phyloP scores from a whole-genome alignment of 805 yeast genomes.

The Candida manassasensis region DNA sequence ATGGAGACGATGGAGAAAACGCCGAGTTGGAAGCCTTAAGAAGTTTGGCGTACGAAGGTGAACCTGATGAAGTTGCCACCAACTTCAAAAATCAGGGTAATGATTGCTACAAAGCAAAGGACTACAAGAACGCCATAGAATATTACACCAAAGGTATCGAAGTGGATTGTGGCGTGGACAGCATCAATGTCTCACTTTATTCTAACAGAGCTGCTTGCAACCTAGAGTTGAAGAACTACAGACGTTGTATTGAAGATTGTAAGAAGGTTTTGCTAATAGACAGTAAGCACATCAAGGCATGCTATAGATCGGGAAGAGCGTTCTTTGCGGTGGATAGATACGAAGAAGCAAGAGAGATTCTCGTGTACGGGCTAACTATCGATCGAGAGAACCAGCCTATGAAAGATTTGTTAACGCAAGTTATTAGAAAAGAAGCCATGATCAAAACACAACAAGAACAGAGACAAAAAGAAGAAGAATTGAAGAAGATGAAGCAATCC shows the following conservation, averaged over 20 bases:
- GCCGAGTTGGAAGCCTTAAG: slow-evolving; percentile 78
- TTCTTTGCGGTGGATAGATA: slow-evolving; percentile 60
- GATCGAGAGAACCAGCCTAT: slow-evolving; percentile 61
- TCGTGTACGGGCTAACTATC: slow-evolving; percentile 58
- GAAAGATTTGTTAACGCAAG: slow-evolving; percentile 36
- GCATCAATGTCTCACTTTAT: slow-evolving; percentile 58
- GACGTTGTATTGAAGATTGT: slow-evolving; percentile 85
- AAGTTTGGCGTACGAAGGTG: slow-evolving; percentile 92
- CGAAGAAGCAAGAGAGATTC: slow-evolving; percentile 68
- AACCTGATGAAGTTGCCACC: slow-evolving; percentile 84
- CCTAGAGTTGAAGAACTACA: slow-evolving; percentile 75
- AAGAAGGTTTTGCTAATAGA: slow-evolving; percentile 61
- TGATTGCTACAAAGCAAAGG: slow-evolving; percentile 69
- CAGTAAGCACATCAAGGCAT: slow-evolving; percentile 75
- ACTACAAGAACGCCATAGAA: slow-evolving; percentile 71
- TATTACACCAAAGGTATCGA: slow-evolving; percentile 78
- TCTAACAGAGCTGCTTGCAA: slow-evolving; percentile 91
- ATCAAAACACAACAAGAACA: slow-evolving; percentile 25
- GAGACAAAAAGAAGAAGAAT: slow-evolving; percentile 34
- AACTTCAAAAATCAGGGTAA: slow-evolving; percentile 93
- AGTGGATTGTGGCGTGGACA: slow-evolving; percentile 53
- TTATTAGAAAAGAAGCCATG: slow-evolving; percentile 34
- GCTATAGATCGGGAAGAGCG: slow-evolving; percentile 80
- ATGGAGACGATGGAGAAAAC: slow-evolving; percentile 74
- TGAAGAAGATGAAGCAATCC: slow-evolving; percentile 36